Percentiles rank a stretch among this genome's conserved stretches.
phyloP scores from a whole-genome alignment of 2,329 filamentous ascomycete species.

The Aspergillus ustus region DNA sequence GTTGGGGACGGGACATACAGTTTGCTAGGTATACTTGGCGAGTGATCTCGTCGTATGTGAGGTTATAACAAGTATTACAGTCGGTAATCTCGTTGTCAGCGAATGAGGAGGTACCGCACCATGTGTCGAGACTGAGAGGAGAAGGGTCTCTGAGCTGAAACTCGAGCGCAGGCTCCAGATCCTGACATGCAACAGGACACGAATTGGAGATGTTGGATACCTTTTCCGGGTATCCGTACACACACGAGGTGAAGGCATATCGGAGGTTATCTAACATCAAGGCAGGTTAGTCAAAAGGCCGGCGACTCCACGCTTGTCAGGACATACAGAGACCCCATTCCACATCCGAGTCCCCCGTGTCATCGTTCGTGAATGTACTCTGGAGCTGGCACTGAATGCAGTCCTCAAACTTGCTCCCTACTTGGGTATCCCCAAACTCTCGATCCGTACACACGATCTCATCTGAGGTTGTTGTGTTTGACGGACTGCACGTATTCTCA shows the following conservation, averaged over 20 bases:
- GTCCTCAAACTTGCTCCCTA: conserved; percentile 43
- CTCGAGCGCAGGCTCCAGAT: conserved; percentile 38
- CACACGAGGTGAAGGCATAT: conserved; percentile 49
- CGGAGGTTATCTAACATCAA: conserved; percentile 50
- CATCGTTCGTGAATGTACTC: conserved; percentile 41
- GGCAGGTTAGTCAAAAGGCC: not conserved
- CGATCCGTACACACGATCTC: conserved; percentile 49
- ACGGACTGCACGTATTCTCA: conserved; percentile 34
- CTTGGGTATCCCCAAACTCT: conserved; percentile 37
- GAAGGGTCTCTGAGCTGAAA: conserved; percentile 35
- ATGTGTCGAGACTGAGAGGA: conserved; percentile 38
- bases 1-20: conserved; percentile 43
- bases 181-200: conserved; percentile 49
- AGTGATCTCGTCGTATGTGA: conserved; percentile 28
- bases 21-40: conserved; percentile 49
- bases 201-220: conserved; percentile 47
- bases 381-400: conserved; percentile 49
- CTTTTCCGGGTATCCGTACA: conserved; percentile 46
- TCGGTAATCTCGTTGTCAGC: conserved; percentile 47
- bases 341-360: conserved; percentile 47
- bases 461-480: conserved; percentile 44
- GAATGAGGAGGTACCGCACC: conserved; percentile 44
- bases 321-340: conserved; percentile 52
- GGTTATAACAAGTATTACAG: conserved; percentile 50
- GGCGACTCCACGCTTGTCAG: not conserved